Conservation (phyloP, 257 asterid species). For the Ehretia macrophylla region DNA sequence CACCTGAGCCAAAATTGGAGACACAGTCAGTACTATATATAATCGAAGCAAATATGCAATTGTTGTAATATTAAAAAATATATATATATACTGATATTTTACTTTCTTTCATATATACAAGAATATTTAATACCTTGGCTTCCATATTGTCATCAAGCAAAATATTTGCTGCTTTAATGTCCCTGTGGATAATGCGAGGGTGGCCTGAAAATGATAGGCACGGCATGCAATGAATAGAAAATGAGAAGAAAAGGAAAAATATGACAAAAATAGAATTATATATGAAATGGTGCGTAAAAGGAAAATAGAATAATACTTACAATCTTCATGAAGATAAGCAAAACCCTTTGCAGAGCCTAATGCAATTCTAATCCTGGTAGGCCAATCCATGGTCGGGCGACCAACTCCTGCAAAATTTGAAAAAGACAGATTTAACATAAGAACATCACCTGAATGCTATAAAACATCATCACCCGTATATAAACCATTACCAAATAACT, state of each 20-base stretch:
- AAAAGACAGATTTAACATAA: not conserved
- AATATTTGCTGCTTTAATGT: conserved; percentile 82
- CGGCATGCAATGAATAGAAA: too few species aligned
- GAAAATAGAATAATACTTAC: conserved; percentile 26
- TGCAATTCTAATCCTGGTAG: conserved; percentile 65
- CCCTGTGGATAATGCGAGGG: conserved; percentile 91
- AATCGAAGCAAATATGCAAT: not conserved
- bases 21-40: not conserved
- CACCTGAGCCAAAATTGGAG: conserved; percentile 34
- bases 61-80: not conserved
- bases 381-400: conserved; percentile 66
- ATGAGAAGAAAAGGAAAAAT: not conserved
- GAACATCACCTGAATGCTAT: too few species aligned
- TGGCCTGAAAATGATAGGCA: conserved; percentile 45
- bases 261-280: too few species aligned
- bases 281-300: too few species aligned
- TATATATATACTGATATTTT: too few species aligned
- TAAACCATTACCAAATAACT: too few species aligned
- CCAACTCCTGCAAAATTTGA: conserved; percentile 38
- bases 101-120: not conserved
- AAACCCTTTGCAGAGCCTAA: conserved; percentile 89
- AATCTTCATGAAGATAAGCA: conserved; percentile 89
- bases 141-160: conserved; percentile 57
- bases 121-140: conserved; percentile 55
- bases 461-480: too few species aligned